Conservation (phyloP, 345 rosid genomes). For the Gossypium stocksii region DNA sequence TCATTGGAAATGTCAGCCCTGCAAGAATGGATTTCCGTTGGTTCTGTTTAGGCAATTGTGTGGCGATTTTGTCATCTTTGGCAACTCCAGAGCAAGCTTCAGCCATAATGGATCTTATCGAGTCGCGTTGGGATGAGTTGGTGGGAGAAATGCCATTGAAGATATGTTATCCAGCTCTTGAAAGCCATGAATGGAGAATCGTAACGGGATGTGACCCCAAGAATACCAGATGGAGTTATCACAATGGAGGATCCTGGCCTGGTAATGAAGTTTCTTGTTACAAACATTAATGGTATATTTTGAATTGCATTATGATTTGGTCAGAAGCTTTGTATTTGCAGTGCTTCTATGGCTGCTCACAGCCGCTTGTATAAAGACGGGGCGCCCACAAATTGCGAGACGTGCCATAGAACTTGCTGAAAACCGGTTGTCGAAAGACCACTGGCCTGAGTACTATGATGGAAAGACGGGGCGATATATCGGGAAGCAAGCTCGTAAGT, state of each 20-base stretch:
- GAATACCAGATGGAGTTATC: conserved; percentile 69
- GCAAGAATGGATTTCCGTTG: conserved; percentile 67
- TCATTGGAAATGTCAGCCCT: conserved; percentile 59
- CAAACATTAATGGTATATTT: not conserved
- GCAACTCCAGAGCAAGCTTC: conserved; percentile 57
- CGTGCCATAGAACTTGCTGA: conserved; percentile 54
- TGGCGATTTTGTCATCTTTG: conserved; percentile 53
- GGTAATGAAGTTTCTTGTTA: conserved; percentile 24
- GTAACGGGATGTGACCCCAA: conserved; percentile 63
- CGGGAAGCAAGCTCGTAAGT: conserved; percentile 62
- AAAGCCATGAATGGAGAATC: conserved; percentile 57
- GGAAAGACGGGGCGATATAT: conserved; percentile 52
- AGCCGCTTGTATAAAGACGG: conserved; percentile 63
- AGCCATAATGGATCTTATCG: conserved; percentile 70
- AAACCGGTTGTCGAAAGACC: conserved; percentile 47
- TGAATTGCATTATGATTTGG: not conserved
- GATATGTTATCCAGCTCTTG: conserved; percentile 62
- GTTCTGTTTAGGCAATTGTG: conserved; percentile 63
- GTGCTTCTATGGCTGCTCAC: conserved; percentile 65
- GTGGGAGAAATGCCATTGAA: conserved; percentile 72
- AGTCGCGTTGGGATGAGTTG: conserved; percentile 64
- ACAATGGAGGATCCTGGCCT: conserved; percentile 77
- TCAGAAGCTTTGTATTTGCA: conserved; percentile 24
- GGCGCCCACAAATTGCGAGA: conserved; percentile 61
- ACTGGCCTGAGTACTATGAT: conserved; percentile 71